Evolutionary conservation across 345 rosid species (phyloP).

Genomic region (Erucastrum elatum): DNA sequence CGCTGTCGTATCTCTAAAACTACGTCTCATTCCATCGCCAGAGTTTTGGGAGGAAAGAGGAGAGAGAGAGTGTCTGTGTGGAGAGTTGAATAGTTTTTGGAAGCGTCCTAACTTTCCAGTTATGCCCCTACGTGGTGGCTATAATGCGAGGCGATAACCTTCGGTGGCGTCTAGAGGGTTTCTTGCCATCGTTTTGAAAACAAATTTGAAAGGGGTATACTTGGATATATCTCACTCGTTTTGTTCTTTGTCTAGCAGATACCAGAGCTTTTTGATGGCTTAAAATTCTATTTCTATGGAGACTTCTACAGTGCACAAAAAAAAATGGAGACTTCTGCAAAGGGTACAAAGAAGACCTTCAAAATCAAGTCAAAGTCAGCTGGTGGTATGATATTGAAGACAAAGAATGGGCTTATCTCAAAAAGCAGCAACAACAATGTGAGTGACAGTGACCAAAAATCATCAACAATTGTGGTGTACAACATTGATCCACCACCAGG

Average conservation of each 20-base stretch:
- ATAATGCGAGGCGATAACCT: not conserved
- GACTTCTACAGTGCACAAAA: conserved; percentile 39
- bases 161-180: not conserved
- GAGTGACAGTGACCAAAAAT: conserved; percentile 9
- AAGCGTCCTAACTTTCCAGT: conserved; percentile 30
- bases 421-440: conserved; percentile 11
- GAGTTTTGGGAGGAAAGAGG: conserved; percentile 22
- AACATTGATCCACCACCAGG: conserved; percentile 66
- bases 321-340: conserved; percentile 49
- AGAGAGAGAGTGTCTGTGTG: conserved; percentile 3
- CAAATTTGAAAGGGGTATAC: not conserved
- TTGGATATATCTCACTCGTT: not conserved
- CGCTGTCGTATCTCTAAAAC: conserved; percentile 19
- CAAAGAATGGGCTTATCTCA: conserved; percentile 44
- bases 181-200: not conserved
- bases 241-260: conserved; percentile 47
- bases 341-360: conserved; percentile 69
- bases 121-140: conserved; percentile 9
- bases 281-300: conserved; percentile 60
- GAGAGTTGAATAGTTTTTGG: conserved; percentile 33
- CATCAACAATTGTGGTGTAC: conserved; percentile 53
- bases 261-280: conserved; percentile 68
- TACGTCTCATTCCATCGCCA: conserved; percentile 34
- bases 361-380: conserved; percentile 54
- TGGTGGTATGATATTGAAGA: conserved; percentile 59